Evolutionary conservation across 139 green algal species (phyloP).

Genomic region (Nannochloris sp.): DNA sequence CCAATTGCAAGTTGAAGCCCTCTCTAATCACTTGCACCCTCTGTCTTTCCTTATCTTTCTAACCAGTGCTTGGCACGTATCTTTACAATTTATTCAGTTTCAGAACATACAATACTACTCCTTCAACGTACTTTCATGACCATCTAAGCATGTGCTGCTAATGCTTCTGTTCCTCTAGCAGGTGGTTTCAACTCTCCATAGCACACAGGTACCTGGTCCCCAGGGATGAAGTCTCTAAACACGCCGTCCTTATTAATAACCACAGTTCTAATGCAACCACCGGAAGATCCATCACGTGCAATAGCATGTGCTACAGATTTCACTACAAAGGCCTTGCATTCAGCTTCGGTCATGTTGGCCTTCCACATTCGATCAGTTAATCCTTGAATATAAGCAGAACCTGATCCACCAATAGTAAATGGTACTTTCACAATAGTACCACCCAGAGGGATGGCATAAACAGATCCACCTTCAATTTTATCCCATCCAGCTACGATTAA

Average conservation of each 20-base stretch:
- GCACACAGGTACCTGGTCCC: constrained; percentile 27
- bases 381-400: constrained; percentile 82
- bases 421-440: constrained; percentile 68
- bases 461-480: constrained; percentile 45
- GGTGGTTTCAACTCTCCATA: background rate
- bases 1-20: too few species aligned
- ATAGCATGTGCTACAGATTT: constrained; percentile 74
- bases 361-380: constrained; percentile 72
- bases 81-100: background rate
- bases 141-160: background rate
- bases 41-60: too few species aligned
- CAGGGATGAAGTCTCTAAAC: constrained; percentile 50
- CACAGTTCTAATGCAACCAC: constrained; percentile 78
- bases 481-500: constrained; percentile 78
- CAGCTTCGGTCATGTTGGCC: constrained; percentile 62
- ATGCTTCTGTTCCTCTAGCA: background rate
- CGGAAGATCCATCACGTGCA: constrained; percentile 67
- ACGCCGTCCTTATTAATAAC: constrained; percentile 51
- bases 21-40: too few species aligned
- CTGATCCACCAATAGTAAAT: constrained; percentile 75
- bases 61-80: too few species aligned
- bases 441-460: constrained; percentile 78
- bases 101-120: background rate
- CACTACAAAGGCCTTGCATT: constrained; percentile 72
- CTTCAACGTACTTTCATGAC: background rate